Percentiles rank a stretch among this genome's conserved stretches.
Conservation (phyloP, 2,329 filamentous ascomycete species). For the Pyrenophora seminiperda region DNA sequence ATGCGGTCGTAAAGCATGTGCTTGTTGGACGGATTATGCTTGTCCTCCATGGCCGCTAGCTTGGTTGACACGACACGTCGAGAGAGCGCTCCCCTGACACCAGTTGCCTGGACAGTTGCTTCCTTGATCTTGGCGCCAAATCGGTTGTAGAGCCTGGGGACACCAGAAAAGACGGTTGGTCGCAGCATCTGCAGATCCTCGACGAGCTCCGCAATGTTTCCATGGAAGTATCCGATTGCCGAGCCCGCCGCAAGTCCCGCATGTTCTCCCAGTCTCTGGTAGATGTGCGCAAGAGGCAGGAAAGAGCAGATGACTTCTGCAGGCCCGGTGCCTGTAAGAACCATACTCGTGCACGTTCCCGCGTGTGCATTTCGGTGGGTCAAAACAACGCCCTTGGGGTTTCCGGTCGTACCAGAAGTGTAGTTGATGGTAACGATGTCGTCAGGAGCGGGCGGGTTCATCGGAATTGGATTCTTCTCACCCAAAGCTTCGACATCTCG, state of each 20-base stretch:
- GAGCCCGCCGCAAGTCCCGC: conserved; percentile 72
- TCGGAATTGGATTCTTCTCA: conserved; percentile 68
- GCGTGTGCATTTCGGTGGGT: conserved; percentile 82
- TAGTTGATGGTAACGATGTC: conserved; percentile 91
- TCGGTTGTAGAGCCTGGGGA: conserved; percentile 88
- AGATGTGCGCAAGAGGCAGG: conserved; percentile 92
- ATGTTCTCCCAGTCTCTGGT: conserved; percentile 83
- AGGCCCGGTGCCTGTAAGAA: conserved; percentile 57
- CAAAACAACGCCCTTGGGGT: conserved; percentile 82
- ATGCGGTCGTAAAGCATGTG: conserved; percentile 83
- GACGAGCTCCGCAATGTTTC: conserved; percentile 81
- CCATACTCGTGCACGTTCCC: conserved; percentile 66
- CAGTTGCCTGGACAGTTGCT: conserved; percentile 76
- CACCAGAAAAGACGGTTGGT: conserved; percentile 83
- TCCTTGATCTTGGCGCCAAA: conserved; percentile 83
- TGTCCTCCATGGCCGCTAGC: conserved; percentile 74
- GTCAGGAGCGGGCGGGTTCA: conserved; percentile 72
- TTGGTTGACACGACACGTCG: conserved; percentile 81
- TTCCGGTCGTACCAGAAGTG: conserved; percentile 82
- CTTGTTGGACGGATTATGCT: conserved; percentile 74
- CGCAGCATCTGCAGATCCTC: conserved; percentile 89
- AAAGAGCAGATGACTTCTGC: conserved; percentile 80
- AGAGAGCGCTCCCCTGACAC: conserved; percentile 80
- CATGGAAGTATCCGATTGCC: conserved; percentile 89
- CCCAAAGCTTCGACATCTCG: conserved; percentile 82